These are phyloP conservation scores for Verticillium nonalfalfae DNA, from an alignment of 2,329 filamentous ascomycete species.

Conservation along the genomic window DNA sequence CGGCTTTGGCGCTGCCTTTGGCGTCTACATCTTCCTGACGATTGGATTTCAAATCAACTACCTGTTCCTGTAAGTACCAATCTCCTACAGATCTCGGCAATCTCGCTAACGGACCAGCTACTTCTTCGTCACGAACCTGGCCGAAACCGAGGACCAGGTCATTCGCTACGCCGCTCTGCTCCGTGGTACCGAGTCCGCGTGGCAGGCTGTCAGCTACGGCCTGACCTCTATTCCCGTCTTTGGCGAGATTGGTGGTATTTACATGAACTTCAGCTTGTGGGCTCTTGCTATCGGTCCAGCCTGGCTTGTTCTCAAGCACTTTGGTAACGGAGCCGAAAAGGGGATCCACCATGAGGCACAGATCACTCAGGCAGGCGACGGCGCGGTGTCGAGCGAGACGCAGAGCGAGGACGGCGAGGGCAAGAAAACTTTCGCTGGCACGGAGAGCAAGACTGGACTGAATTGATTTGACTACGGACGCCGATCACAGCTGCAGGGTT, in stretches of 20 bases:
- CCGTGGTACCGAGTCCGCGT: slow-evolving; percentile 64
- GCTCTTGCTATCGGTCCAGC: slow-evolving; percentile 56
- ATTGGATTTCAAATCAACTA: slow-evolving; percentile 69
- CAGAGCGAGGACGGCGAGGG: slow-evolving; percentile 7
- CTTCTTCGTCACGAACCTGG: slow-evolving; percentile 63
- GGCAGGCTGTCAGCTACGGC: slow-evolving; percentile 68
- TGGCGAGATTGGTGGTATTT: slow-evolving; percentile 58
- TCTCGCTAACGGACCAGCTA: slow-evolving; percentile 37
- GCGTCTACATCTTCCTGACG: slow-evolving; percentile 61
- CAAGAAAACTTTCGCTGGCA: slow-evolving; percentile 1
- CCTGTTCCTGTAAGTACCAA: slow-evolving; percentile 52
- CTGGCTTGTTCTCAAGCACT: slow-evolving; percentile 57
- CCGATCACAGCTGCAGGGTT: neutral
- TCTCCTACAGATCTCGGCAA: neutral
- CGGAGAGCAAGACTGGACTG: neutral
- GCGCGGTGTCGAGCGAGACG: slow-evolving; percentile 7
- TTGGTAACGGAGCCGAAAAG: slow-evolving; percentile 29
- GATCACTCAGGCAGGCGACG: neutral
- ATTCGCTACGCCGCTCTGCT: slow-evolving; percentile 63
- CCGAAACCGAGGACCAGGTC: slow-evolving; percentile 54
- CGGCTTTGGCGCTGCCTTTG: slow-evolving; percentile 62
- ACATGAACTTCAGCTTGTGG: slow-evolving; percentile 67
- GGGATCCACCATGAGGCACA: neutral
- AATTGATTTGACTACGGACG: neutral
- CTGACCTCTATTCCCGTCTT: slow-evolving; percentile 56